Base-by-base conservation (phyloP, 768 basidiomycete genomes). In the Auricularia sp. region DNA sequence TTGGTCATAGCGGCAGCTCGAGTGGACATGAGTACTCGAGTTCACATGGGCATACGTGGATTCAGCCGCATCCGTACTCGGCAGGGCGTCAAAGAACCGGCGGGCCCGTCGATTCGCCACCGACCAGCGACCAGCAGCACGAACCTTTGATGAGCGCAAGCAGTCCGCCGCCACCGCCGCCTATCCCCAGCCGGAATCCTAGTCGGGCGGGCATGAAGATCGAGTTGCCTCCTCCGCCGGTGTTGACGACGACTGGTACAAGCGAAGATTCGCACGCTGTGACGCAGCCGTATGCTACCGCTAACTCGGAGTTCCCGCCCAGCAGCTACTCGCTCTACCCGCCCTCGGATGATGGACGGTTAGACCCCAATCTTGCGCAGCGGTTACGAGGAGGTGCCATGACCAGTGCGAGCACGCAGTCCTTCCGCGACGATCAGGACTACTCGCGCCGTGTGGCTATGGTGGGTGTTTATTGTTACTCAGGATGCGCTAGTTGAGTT, bases 381-480 rank as follows among this genome's bases (percentile, higher is more conserved):
- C 56, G 56, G 24, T 59, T 59, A 24, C 56, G 56, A 29, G 56
- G 56, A 33, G 34, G 56, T 59, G 56, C 34, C 8, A 14, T 59
- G 24, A 59, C 29, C 24, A 59, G 29, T 18, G 47, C 47, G 47
- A 59, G 56, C 18, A 59, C 56, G 56, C 56, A 29, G 29, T 59
- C 56, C 11, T 59, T 59, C 56, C 21, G 56, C 24, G 56, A 59
- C 29, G 56, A 59, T 18, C 56, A 59, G 56, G 56, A 59, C 29
- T 59, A 59, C 34, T 59, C 56, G 56, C 56, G 56, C 24, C 56
- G 56, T 7, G 14, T 59, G 16, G 13, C 56, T 24, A 59, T 59
- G 34, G 47, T 51, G 21, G 2, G 44, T 18, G 47, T 18, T 51
- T 18, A 51, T 3, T 1, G 16, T 51, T 18, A 6, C 21, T 16